Conservation (phyloP, 176 grass and related monocot genomes). For the Oropetium thomaeum region DNA sequence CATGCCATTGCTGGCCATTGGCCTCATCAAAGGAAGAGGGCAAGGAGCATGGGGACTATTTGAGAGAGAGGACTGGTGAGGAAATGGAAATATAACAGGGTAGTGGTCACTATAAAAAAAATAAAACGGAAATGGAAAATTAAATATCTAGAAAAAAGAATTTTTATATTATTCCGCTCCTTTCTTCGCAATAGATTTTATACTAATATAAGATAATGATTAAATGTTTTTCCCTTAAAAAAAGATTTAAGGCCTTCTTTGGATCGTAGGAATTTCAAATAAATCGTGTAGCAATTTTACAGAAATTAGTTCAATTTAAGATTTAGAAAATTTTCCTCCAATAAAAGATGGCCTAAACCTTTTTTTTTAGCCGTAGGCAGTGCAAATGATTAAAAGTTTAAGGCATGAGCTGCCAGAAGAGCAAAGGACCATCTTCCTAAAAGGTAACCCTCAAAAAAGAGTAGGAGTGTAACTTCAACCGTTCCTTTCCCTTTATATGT, state of each 20-base stretch:
- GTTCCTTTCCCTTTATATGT: conserved; percentile 26
- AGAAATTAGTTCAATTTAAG: too few relatives aligned
- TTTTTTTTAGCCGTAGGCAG: not conserved
- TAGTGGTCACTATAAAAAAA: conserved; percentile 16
- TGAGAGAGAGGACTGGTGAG: conserved; percentile 28
- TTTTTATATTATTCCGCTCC: too few relatives aligned
- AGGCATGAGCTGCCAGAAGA: conserved; percentile 7
- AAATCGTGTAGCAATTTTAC: too few relatives aligned
- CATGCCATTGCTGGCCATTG: conserved; percentile 90
- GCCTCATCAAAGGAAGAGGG: conserved; percentile 41
- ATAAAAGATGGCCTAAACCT: too few relatives aligned
- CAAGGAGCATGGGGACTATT: conserved; percentile 35
- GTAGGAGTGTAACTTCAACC: conserved; percentile 35
- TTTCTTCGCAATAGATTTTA: too few relatives aligned
- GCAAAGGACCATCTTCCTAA: conserved; percentile 35
- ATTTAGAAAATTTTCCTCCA: too few relatives aligned
- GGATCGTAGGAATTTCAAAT: too few relatives aligned
- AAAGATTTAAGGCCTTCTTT: too few relatives aligned
- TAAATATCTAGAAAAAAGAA: not conserved
- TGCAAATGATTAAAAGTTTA: not conserved
- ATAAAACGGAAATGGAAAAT: not conserved
- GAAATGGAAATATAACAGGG: conserved; percentile 40
- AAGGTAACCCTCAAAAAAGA: conserved; percentile 23
- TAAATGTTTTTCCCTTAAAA: too few relatives aligned
- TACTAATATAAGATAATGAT: too few relatives aligned